Evolutionary conservation across 495 filamentous ascomycete species (phyloP).

Genomic region (Neurospora africana): DNA sequence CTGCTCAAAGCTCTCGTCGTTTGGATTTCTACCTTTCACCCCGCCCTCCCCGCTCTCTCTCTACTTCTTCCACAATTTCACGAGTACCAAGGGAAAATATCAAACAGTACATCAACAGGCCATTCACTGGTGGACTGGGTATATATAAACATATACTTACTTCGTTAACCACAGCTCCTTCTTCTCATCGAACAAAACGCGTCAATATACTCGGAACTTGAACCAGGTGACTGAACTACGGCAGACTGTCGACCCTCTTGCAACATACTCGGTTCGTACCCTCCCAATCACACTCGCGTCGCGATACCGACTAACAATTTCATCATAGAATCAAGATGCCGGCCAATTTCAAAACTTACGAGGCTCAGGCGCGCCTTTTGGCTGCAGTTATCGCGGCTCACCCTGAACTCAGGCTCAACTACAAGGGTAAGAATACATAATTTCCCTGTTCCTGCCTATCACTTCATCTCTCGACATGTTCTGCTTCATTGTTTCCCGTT

Average conservation of each 20-base stretch:
- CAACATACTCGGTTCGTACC: not conserved
- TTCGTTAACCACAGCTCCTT: not conserved
- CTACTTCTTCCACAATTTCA: not conserved
- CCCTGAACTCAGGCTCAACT: slow-evolving; percentile 34
- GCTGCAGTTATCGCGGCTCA: slow-evolving; percentile 41
- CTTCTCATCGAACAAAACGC: not conserved
- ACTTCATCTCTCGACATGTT: slow-evolving; percentile 1
- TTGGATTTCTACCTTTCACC: not conserved
- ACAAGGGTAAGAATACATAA: slow-evolving; percentile 31
- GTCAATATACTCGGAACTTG: not conserved
- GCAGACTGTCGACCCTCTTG: not conserved
- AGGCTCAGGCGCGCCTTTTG: slow-evolving; percentile 37
- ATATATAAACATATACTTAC: not conserved
- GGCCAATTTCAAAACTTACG: slow-evolving; percentile 38
- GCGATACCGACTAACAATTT: not conserved
- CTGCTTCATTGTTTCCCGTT: not conserved
- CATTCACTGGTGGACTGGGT: not conserved
- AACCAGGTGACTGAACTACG: not conserved
- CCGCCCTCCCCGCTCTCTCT: not conserved
- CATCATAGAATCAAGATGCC: slow-evolving; percentile 16
- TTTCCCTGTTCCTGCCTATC: not conserved
- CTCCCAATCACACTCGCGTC: not conserved
- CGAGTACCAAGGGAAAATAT: not conserved
- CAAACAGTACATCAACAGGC: not conserved
- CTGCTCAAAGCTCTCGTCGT: not conserved